Evolutionary conservation across 2,329 filamentous ascomycete genomes (phyloP).

Genomic region (Knufia petricola): DNA sequence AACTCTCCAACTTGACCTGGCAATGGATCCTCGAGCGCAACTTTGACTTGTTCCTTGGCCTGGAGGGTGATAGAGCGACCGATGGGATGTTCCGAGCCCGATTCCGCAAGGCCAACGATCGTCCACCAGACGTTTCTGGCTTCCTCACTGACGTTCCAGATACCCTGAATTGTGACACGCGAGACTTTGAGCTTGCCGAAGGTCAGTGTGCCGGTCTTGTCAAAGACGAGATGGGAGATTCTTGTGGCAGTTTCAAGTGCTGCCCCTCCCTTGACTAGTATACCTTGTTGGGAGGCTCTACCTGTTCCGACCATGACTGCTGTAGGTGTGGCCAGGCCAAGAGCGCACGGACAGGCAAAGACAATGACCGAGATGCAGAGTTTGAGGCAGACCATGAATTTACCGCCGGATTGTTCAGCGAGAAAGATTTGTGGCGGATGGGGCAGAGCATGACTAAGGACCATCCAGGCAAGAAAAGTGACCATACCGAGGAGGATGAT

Average conservation of each 20-base stretch:
- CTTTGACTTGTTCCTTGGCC: constrained; percentile 64
- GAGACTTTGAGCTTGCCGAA: constrained; percentile 92
- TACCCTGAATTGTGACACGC: constrained; percentile 53
- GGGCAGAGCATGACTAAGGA: constrained; percentile 74
- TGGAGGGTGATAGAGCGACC: constrained; percentile 74
- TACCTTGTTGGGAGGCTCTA: constrained; percentile 87
- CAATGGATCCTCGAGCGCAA: constrained; percentile 62
- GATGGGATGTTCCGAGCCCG: constrained; percentile 90
- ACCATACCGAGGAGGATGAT: constrained; percentile 75
- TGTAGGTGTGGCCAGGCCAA: constrained; percentile 91
- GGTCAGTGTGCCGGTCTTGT: constrained; percentile 94
- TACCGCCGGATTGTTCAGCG: constrained; percentile 70
- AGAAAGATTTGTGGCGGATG: constrained; percentile 85
- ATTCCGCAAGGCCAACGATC: constrained; percentile 89
- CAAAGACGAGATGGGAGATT: constrained; percentile 79
- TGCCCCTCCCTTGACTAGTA: constrained; percentile 93
- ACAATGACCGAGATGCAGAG: constrained; percentile 98
- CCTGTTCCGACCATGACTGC: constrained; percentile 99
- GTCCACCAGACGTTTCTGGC: constrained; percentile 81
- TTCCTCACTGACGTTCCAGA: constrained; percentile 61
- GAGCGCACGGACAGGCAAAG: constrained; percentile 91
- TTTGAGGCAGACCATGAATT: constrained; percentile 92
- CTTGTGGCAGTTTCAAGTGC: constrained; percentile 85
- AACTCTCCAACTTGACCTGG: constrained; percentile 83
- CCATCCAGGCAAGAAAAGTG: constrained; percentile 90